A percentile compares a stretch with the other conserved stretches of the same genome.
These are phyloP conservation scores for Crithidia thermophila DNA, from an alignment of 208 protist species.

Conservation along the genomic window DNA sequence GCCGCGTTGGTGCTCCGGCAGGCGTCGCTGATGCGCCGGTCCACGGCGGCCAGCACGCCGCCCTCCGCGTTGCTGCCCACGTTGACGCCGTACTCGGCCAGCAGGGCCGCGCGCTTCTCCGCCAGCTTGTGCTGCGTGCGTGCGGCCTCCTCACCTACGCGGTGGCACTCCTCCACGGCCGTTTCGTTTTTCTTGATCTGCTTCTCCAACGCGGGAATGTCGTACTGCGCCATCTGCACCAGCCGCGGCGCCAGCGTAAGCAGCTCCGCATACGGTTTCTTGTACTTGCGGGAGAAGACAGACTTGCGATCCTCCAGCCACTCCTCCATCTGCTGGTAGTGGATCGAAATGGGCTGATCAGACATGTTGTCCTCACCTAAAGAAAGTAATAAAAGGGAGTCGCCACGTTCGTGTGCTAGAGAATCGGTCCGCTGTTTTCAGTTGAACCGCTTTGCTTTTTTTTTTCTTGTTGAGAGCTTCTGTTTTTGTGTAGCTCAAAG, in stretches of 20 bases:
- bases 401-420: background rate
- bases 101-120: constrained; percentile 37
- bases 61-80: constrained; percentile 1
- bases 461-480: too few relatives aligned
- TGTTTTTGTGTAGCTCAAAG: too few relatives aligned
- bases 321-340: constrained; percentile 87
- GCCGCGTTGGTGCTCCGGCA: constrained; percentile 28
- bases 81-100: constrained; percentile 47
- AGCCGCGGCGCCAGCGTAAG: constrained; percentile 53
- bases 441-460: too few relatives aligned
- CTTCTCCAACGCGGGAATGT: constrained; percentile 70
- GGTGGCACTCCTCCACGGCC: constrained; percentile 58
- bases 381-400: background rate
- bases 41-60: constrained; percentile 35
- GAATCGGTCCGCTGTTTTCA: too few relatives aligned
- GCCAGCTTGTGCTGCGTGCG: constrained; percentile 30
- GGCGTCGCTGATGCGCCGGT: constrained; percentile 37
- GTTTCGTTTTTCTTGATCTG: constrained; percentile 46
- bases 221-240: constrained; percentile 68
- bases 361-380: constrained; percentile 32
- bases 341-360: constrained; percentile 58
- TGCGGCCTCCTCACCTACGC: constrained; percentile 57
- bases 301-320: constrained; percentile 72
- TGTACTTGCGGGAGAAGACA: constrained; percentile 59
- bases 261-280: constrained; percentile 45